Conservation (phyloP, 2,329 filamentous ascomycete genomes). For the Hirsutella thompsonii region DNA sequence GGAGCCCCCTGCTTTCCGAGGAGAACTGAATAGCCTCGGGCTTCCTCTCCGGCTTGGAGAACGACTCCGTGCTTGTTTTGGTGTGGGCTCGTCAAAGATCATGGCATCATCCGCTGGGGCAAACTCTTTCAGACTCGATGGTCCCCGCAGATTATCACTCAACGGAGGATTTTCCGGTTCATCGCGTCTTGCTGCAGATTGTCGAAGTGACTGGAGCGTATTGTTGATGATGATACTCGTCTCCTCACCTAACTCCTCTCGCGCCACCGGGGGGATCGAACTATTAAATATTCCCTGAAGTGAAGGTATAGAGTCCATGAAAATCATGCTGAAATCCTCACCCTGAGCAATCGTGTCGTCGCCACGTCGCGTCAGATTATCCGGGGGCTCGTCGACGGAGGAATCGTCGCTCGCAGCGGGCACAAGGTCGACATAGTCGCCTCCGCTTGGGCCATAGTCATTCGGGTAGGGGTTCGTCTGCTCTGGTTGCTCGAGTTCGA, state of each 20-base stretch:
- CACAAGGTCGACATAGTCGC: constrained; percentile 15
- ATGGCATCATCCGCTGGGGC: constrained; percentile 1
- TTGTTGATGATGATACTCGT: constrained; percentile 44
- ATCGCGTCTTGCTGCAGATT: neutral
- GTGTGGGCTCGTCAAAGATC: constrained; percentile 7
- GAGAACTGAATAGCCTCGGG: constrained; percentile 20
- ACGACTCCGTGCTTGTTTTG: constrained; percentile 7
- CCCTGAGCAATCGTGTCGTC: constrained; percentile 33
- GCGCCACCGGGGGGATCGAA: constrained; percentile 17
- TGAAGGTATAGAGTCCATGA: constrained; percentile 39
- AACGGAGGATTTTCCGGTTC: too few relatives aligned
- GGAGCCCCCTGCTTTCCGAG: constrained; percentile 14
- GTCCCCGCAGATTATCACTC: constrained; percentile 1
- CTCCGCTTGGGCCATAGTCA: constrained; percentile 8
- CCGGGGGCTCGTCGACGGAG: constrained; percentile 17
- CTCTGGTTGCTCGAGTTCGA: constrained; percentile 1
- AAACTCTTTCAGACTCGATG: constrained; percentile 2
- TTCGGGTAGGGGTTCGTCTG: constrained; percentile 3
- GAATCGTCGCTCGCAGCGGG: constrained; percentile 20
- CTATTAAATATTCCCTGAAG: constrained; percentile 28
- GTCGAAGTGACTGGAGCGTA: constrained; percentile 37
- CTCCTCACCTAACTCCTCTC: constrained; percentile 38
- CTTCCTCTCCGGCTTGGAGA: constrained; percentile 13
- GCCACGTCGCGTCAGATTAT: constrained; percentile 8
- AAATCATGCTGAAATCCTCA: constrained; percentile 48